phyloP scores from a whole-genome alignment of 345 rosid species.

The Lepidium africanum region DNA sequence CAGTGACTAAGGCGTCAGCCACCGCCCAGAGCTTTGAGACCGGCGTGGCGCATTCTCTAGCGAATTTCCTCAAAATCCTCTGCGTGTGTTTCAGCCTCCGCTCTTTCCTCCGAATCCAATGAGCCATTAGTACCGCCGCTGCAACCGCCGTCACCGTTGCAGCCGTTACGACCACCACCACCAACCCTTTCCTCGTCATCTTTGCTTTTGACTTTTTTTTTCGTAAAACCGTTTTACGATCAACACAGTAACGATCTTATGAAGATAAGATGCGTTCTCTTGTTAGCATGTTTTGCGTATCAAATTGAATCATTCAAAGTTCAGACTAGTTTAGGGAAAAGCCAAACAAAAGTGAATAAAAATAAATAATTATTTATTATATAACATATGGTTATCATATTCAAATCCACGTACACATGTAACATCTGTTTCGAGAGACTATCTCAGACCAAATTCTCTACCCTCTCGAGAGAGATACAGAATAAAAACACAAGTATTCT shows the following conservation, averaged over 20 bases:
- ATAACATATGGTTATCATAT: neutral
- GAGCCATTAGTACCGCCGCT: conserved; percentile 18
- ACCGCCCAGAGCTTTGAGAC: conserved; percentile 43
- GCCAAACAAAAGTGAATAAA: neutral
- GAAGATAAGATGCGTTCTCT: conserved; percentile 4
- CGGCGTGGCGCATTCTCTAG: conserved; percentile 59
- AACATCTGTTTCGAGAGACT: neutral
- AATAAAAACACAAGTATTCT: neutral
- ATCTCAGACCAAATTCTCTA: neutral
- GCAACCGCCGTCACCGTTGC: conserved; percentile 21
- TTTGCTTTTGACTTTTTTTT: neutral
- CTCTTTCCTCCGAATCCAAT: conserved; percentile 32
- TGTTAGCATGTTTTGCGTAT: conserved; percentile 21
- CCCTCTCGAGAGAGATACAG: neutral
- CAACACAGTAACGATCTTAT: neutral
- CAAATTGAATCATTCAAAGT: conserved; percentile 19
- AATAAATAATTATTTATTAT: neutral
- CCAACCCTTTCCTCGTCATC: conserved; percentile 33
- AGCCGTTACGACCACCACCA: conserved; percentile 20
- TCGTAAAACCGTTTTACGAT: neutral
- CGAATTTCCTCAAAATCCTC: conserved; percentile 38
- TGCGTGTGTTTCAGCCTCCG: conserved; percentile 33
- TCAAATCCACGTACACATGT: neutral
- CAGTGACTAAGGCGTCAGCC: conserved; percentile 35
- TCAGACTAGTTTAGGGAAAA: neutral